Percentiles rank a stretch among this genome's conserved stretches.
Conservation (phyloP, 2,329 filamentous ascomycete genomes). For the Alternaria sp. region DNA sequence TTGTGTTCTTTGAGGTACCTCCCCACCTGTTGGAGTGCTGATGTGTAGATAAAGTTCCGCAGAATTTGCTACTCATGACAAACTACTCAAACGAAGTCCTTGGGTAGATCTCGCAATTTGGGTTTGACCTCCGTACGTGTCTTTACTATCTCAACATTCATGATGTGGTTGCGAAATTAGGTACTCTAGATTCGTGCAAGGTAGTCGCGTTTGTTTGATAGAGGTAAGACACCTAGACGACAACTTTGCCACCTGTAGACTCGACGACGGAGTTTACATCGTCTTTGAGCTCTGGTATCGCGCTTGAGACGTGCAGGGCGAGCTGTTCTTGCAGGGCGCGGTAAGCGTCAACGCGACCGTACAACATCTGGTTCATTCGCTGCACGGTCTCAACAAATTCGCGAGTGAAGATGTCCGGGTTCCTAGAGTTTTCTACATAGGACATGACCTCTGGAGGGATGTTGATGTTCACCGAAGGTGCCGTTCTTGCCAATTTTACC, state of each 20-base stretch:
- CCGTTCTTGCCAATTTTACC: constrained; percentile 60
- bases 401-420: constrained; percentile 73
- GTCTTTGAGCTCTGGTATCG: constrained; percentile 64
- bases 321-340: constrained; percentile 66
- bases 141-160: neutral
- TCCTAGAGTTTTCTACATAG: constrained; percentile 70
- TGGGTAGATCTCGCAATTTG: neutral
- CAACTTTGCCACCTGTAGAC: constrained; percentile 54
- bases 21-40: neutral
- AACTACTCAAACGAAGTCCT: neutral
- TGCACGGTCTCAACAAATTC: constrained; percentile 72
- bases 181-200: neutral
- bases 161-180: neutral
- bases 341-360: constrained; percentile 69
- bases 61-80: neutral
- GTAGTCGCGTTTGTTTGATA: neutral
- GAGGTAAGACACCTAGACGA: neutral
- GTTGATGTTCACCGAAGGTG: constrained; percentile 60
- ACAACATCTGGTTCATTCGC: constrained; percentile 69
- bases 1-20: neutral
- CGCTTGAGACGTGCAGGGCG: constrained; percentile 65
- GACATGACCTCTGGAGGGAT: constrained; percentile 69
- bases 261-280: constrained; percentile 63
- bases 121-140: neutral
- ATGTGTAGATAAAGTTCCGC: neutral